Base-by-base conservation (phyloP, 2,329 filamentous ascomycete species). In the Plectosphaerella cucumerina region DNA sequence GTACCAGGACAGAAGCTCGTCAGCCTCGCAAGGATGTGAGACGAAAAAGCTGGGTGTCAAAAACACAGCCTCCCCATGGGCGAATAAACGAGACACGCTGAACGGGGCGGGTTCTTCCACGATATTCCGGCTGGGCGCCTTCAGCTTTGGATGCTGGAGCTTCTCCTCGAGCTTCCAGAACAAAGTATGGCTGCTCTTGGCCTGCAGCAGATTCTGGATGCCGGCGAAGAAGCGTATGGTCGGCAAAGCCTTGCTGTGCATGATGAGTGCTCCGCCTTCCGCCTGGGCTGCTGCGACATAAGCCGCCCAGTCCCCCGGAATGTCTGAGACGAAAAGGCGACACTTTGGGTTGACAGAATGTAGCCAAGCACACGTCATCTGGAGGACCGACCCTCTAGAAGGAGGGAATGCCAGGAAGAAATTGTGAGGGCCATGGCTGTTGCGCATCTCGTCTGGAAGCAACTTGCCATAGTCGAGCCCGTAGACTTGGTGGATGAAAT, bases 331-430 rank as follows among this genome's bases (percentile, higher is more conserved):
- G 26, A 68, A 73, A 10, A 82, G 65, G 17, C 64, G 68, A 55
- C 72, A 76, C 2, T 66, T 55, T 0, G 67, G 56, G 31, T 75
- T 67, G 34, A 65, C 68, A 5, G 57, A 58, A 6, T 64, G 65
- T 10, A 83, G 58, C 76, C 77, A 82, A 17, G 64, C 60, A 23
- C 60, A 65, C 3, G 81, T n/a, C 9, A 74, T 66, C 9, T 63
- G 56, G 17, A 66, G 65, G 35, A 70, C 67, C 11, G 64, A 50
- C 8, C 56, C 51, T 23, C 65, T 64, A 2, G 67, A 64, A 0
- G 59, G 57, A 1, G 80, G 77, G 47, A 82, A 82, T 2, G 74
- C 64, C 1, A 84, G 59, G 53, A 74, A 82, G 55, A 81, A 75
- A 21, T 61, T 62, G 45, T 66, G 63, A 0, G 56, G 58, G 14